Conservation (phyloP, 2,329 filamentous ascomycete genomes). For the Xylariales sp. region DNA sequence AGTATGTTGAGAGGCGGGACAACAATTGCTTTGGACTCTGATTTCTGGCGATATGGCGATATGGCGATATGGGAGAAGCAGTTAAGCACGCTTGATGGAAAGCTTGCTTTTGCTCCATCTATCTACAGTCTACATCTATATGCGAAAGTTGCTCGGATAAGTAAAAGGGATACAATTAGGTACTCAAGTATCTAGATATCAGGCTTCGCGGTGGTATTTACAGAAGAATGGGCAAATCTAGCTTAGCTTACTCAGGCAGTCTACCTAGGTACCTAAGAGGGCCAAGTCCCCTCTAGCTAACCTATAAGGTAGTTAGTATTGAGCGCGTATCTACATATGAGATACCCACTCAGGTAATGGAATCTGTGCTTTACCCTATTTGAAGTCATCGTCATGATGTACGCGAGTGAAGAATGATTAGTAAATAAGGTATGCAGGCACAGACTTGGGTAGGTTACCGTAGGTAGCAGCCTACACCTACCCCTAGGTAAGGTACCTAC, state of each 20-base stretch:
- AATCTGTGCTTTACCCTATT: too few species aligned
- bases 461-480: too few species aligned
- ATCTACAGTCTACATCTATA: not conserved
- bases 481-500: not conserved
- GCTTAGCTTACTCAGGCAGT: not conserved
- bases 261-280: too few species aligned
- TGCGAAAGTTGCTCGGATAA: slow-evolving; percentile 5
- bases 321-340: too few species aligned
- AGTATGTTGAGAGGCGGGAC: not conserved
- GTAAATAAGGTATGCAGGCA: too few species aligned
- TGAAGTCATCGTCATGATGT: too few species aligned
- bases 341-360: not conserved
- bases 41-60: not conserved
- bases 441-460: too few species aligned
- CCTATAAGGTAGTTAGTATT: not conserved
- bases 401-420: too few species aligned
- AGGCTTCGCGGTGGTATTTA: too few species aligned
- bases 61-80: not conserved
- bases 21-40: not conserved
- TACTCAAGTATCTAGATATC: not conserved
- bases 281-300: too few species aligned
- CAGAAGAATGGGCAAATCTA: not conserved
- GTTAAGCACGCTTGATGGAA: not conserved
- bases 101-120: not conserved
- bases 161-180: not conserved